Evolutionary conservation across 805 yeast species (phyloP), one percentile per base, ranked within the genome.

Genomic region (Suhomyces sp.): DNA sequence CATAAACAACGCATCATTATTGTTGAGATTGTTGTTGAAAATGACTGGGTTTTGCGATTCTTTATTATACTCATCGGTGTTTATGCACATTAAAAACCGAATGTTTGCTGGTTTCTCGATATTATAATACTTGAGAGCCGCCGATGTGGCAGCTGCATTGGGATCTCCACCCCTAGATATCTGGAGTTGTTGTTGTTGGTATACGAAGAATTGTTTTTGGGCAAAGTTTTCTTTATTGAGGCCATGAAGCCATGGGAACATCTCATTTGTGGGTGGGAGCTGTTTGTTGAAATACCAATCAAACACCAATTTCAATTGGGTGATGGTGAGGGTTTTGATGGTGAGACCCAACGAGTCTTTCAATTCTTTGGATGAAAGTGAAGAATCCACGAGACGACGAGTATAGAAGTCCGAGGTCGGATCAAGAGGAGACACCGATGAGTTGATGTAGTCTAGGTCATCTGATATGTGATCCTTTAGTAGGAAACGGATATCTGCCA

Each of bases 211-310:
- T 56, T 70, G 62, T 28, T 72, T 59, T 49, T 78, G 83, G 16
- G 81, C 75, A 26, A 70, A 63, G 49, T 79, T 77, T 22, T 70
- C 66, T 10, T 67, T 68, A 42, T 81, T 78, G 28, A 84, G 65
- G 1, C 95, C 93, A 55, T 90, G 96, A 17, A 87, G 66, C 96
- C 96, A 88, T 0, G 97, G 97, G 49, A 88, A 90, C 72, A 90
- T 76, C 8, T 52, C 51, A 16, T 69, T 73, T 13, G 90, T 81
- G 3, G 74, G 75, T 0, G 96, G 95, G 4, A 68, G 51, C 1
- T 62, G 58, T 13, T 48, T 47, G 44, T 60, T 56, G 44, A 68
- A 68, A 44, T 68, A 68, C 64, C 68, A 63, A 13, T 40, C 34
- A 38, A 67, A 65, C 0, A 65, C 53, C 22, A 33, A 16, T 6